Evolutionary conservation across 345 rosid species (phyloP).

Genomic region (Hypericum perforatum): DNA sequence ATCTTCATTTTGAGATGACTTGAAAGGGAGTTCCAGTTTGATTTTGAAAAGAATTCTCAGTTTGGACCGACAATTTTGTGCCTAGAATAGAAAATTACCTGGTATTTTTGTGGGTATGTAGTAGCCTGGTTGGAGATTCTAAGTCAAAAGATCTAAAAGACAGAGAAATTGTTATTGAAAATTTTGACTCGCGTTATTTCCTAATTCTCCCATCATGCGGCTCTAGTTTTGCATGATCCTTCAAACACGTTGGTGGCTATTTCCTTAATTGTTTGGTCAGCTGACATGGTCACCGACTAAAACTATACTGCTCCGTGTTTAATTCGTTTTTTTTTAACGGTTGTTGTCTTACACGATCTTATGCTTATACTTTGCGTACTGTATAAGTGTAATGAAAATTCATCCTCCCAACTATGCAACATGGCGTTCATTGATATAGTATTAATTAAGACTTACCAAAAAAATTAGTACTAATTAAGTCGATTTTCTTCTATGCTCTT

Average conservation of each 20-base stretch:
- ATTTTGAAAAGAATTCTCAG: conserved; percentile 1
- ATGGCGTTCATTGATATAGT: no score
- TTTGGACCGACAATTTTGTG: conserved; percentile 8
- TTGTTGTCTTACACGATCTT: no score
- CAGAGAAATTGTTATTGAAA: neutral
- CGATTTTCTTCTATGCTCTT: no score
- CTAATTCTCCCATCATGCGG: no score
- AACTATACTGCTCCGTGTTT: no score
- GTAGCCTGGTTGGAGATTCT: no score
- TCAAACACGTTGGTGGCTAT: conserved; percentile 22
- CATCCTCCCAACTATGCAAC: no score
- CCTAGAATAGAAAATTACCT: conserved; percentile 14
- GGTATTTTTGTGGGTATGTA: conserved; percentile 4
- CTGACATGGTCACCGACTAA: conserved; percentile 8
- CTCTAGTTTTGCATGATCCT: conserved; percentile 11
- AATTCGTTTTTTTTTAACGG: no score
- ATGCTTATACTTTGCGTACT: no score
- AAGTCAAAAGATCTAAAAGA: neutral
- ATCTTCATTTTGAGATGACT: neutral
- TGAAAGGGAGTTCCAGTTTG: neutral
- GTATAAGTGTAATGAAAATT: no score
- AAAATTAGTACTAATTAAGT: no score
- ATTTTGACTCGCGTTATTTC: neutral
- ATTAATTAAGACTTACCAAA: no score
- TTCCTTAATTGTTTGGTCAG: neutral